phyloP scores from a whole-genome alignment of 2,329 filamentous ascomycete species.

The Ceratocystis destructans region DNA sequence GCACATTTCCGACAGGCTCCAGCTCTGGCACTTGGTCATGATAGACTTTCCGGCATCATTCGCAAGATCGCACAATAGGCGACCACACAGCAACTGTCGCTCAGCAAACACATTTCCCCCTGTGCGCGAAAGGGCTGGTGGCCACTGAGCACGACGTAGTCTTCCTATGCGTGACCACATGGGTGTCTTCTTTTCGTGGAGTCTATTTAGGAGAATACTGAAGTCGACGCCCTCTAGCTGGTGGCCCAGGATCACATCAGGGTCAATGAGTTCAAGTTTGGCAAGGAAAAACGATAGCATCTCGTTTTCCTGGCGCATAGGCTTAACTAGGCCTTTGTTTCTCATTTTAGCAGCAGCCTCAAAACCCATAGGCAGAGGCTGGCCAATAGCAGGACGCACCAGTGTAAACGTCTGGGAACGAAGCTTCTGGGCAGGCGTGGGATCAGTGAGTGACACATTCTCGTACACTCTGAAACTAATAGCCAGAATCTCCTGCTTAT shows the following conservation, averaged over 20 bases:
- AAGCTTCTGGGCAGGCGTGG: conserved; percentile 74
- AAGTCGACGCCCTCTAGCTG: conserved; percentile 96
- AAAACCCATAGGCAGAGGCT: conserved; percentile 73
- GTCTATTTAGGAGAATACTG: conserved; percentile 71
- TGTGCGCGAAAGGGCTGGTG: conserved; percentile 68
- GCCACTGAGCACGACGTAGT: conserved; percentile 73
- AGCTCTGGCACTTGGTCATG: conserved; percentile 95
- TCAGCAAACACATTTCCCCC: conserved; percentile 89
- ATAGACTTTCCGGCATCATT: conserved; percentile 96
- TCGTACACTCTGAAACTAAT: conserved; percentile 89
- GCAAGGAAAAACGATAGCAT: conserved; percentile 81
- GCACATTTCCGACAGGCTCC: conserved; percentile 97
- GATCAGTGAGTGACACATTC: conserved; percentile 74
- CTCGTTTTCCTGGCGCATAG: conserved; percentile 72
- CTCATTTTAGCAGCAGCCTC: conserved; percentile 60
- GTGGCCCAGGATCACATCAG: conserved; percentile 87
- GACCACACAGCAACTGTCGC: conserved; percentile 74
- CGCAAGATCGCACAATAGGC: conserved; percentile 81
- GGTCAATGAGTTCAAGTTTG: conserved; percentile 74
- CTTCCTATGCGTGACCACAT: conserved; percentile 91
- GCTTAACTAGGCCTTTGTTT: conserved; percentile 61
- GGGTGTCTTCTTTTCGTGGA: conserved; percentile 80
- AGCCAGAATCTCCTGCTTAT: conserved; percentile 90
- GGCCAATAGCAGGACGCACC: conserved; percentile 58
- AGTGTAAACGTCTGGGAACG: conserved; percentile 85